These are phyloP conservation scores for Parastagonospora avenae DNA, from an alignment of 2,329 filamentous ascomycete species.

Conservation along the genomic window DNA sequence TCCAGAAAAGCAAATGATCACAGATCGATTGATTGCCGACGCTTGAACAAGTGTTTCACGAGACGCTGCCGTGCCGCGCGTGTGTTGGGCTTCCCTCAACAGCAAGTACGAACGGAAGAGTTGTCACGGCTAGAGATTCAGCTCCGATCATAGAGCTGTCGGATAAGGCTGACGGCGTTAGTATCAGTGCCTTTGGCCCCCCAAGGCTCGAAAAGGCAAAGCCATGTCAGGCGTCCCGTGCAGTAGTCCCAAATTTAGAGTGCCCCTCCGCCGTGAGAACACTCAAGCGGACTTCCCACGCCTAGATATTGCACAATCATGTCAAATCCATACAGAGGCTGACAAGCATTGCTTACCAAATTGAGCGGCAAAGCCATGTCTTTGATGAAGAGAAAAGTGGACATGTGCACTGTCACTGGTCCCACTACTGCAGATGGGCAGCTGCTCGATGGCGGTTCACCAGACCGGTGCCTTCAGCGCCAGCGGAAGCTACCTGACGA, in stretches of 20 bases:
- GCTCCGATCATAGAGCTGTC: conserved; percentile 1
- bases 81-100: conserved; percentile 5
- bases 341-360: conserved; percentile 7
- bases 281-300: neutral
- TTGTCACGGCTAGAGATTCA: conserved; percentile 1
- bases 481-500: conserved; percentile 35
- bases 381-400: conserved; percentile 2
- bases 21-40: conserved; percentile 7
- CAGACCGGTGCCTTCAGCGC: conserved; percentile 30
- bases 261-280: conserved; percentile 1
- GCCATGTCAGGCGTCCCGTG: neutral
- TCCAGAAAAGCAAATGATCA: conserved; percentile 24
- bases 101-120: neutral
- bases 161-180: conserved; percentile 1
- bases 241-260: conserved; percentile 6
- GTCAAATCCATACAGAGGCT: neutral
- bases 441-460: conserved; percentile 18
- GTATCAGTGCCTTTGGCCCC: neutral
- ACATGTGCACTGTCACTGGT: conserved; percentile 13
- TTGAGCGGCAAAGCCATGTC: conserved; percentile 3
- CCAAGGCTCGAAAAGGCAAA: neutral
- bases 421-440: conserved; percentile 7
- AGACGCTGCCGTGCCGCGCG: conserved; percentile 17
- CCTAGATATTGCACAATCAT: neutral
- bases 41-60: conserved; percentile 22